Evolutionary conservation across 257 asterid genomes (phyloP).

Genomic region (Solanum verrucosum): DNA sequence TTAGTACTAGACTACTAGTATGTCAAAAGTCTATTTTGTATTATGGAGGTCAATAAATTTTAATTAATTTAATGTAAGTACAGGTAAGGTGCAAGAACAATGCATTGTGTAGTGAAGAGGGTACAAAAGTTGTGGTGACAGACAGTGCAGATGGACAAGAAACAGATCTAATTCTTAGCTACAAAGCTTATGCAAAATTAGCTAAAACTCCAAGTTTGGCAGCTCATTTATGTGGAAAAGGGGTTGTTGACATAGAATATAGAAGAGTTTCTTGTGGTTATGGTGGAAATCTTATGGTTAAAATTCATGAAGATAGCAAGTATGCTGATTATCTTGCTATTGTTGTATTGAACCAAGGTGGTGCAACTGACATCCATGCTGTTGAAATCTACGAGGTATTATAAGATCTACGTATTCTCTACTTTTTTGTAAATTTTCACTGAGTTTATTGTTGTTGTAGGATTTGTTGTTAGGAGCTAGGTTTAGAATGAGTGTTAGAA

Average conservation of each 20-base stretch:
- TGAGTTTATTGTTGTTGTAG: background rate
- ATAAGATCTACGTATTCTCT: background rate
- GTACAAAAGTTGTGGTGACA: slow-evolving; percentile 3
- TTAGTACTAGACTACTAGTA: no score
- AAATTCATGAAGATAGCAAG: slow-evolving; percentile 7
- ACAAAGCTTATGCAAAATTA: background rate
- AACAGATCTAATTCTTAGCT: background rate
- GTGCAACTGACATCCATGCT: background rate
- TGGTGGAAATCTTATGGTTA: background rate
- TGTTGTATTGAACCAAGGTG: background rate
- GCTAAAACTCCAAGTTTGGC: slow-evolving; percentile 3
- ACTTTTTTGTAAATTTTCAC: background rate
- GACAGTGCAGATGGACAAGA: slow-evolving; percentile 2
- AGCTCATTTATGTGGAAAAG: background rate
- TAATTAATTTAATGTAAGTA: background rate
- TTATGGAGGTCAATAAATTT: background rate
- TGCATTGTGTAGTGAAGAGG: background rate
- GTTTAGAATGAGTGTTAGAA: background rate
- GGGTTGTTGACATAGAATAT: background rate
- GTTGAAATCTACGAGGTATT: slow-evolving; percentile 1
- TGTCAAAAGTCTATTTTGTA: background rate
- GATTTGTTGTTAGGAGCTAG: background rate
- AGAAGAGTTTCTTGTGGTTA: slow-evolving; percentile 1
- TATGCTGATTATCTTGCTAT: background rate
- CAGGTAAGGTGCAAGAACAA: slow-evolving; percentile 24